phyloP scores from a whole-genome alignment of 129 eudicot genomes.

The Helianthus tuberosus region DNA sequence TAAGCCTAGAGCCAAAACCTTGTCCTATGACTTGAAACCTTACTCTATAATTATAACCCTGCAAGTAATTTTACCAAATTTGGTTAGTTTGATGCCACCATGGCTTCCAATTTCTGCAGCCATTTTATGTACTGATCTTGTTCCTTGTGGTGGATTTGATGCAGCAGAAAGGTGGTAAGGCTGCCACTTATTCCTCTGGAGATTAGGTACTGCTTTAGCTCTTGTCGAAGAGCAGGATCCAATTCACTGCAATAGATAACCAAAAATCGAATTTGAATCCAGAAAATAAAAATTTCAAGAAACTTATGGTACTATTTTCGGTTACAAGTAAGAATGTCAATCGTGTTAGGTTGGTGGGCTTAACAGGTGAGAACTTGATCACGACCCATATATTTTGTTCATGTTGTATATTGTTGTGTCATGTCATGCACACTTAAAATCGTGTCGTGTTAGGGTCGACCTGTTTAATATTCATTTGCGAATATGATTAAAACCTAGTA shows the following conservation, averaged over 20 bases:
- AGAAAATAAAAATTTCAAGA: not conserved
- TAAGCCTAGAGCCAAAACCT: not conserved
- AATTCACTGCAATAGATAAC: conserved; percentile 44
- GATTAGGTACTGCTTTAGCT: conserved; percentile 65
- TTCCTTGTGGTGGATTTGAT: conserved; percentile 76
- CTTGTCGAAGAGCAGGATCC: conserved; percentile 65
- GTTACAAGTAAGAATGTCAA: not conserved
- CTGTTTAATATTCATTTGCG: too few relatives aligned
- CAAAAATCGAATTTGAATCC: not conserved
- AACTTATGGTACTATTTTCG: not conserved
- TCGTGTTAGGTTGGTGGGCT: too few relatives aligned
- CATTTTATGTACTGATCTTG: conserved; percentile 72
- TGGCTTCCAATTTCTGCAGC: conserved; percentile 63
- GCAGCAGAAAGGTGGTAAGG: conserved; percentile 58
- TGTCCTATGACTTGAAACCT: not conserved
- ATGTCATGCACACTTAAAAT: too few relatives aligned
- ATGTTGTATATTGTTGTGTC: too few relatives aligned
- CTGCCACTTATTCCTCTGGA: conserved; percentile 64
- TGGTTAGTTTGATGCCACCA: conserved; percentile 28
- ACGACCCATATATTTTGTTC: too few relatives aligned
- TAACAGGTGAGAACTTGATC: too few relatives aligned
- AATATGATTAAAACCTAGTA: too few relatives aligned
- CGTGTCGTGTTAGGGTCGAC: too few relatives aligned
- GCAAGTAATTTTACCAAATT: conserved; percentile 1
- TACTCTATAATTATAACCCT: not conserved